Conservation (phyloP, 2,329 filamentous ascomycete genomes). For the Fusarium sp. region DNA sequence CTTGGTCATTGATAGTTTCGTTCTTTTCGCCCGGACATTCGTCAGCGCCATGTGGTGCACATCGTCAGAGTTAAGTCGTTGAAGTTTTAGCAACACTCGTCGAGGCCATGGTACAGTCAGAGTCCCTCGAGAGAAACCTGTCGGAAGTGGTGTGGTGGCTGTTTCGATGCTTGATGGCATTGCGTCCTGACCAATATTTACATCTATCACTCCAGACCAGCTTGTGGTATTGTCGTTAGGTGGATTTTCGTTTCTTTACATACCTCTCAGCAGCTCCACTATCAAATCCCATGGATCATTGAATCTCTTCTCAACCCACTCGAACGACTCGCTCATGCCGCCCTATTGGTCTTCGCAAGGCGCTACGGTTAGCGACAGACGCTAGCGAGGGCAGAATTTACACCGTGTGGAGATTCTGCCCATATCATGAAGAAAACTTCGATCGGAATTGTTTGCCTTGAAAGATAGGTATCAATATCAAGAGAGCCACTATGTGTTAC, state of each 20-base stretch:
- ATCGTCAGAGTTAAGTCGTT: not conserved
- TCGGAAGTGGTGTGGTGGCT: not conserved
- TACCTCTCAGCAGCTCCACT: conserved; percentile 47
- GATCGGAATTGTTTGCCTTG: conserved; percentile 45
- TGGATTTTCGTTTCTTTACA: conserved; percentile 47
- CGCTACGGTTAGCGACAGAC: conserved; percentile 36
- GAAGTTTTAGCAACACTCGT: conserved; percentile 1
- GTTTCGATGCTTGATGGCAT: not conserved
- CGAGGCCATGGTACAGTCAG: not conserved
- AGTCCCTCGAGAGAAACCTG: not conserved
- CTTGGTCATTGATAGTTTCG: not conserved
- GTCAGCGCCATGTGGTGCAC: not conserved
- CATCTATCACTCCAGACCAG: conserved; percentile 27
- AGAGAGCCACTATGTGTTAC: conserved; percentile 33
- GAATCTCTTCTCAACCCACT: conserved; percentile 41
- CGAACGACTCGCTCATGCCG: conserved; percentile 20
- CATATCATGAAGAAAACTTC: conserved; percentile 25
- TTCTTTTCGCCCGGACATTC: conserved; percentile 1
- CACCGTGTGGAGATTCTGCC: conserved; percentile 50
- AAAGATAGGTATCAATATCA: conserved; percentile 43
- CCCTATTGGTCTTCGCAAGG: conserved; percentile 41
- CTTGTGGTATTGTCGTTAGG: conserved; percentile 20
- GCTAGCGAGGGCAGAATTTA: conserved; percentile 47
- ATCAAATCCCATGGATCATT: conserved; percentile 30
- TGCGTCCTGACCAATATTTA: conserved; percentile 19